Base-by-base conservation (phyloP, 345 rosid genomes). In the Psidium friedrichsthalianum region DNA sequence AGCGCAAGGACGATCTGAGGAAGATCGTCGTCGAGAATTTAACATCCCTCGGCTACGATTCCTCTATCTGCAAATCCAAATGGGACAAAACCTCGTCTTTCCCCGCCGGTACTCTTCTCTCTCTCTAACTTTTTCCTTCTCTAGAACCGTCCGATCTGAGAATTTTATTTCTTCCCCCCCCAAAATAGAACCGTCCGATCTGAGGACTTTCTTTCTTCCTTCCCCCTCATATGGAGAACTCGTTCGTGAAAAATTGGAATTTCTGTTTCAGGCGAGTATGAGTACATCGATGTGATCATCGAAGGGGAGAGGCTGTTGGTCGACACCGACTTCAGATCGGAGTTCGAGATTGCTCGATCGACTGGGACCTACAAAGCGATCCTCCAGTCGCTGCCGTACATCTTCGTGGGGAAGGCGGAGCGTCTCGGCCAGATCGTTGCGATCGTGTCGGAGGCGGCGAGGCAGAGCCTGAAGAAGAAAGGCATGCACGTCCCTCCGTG, bases 401-500 rank as follows among this genome's bases (percentile, higher is more conserved):
- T 97, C 44, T 96, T 95, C 88, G 98, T 96, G 83, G 99, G 99
- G 2, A 96, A 95, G 88, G 84, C 95, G 32, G 98, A 96, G 82
- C 97, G 99, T 83, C 90, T 97, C 14, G 90, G 89, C 49, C 96
- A 94, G 91, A 97, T 97, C 86, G 92, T 97, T 58, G 82, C 91
- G 21, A 80, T 97, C 85, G 91, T 95, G 54, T 95, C 99, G 32
- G 99, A 96, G 87, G 99, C 98, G 22, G 99, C 95, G 10, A 93
- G 90, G 86, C 96, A 90, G 86, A 97, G 99, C 88, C 88, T 97
- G 89, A 96, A 92, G 93, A 97, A 94, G 94, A 97, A 93, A 90
- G 98, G 97, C 11, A 96, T 97, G 98, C 97, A 92, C 89, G 85
- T 95, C 4, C 96, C 99, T 78, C 99, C 99, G 0, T 97, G 99